Evolutionary conservation across 495 filamentous ascomycete species (phyloP), one percentile per base, ranked within the genome.

Genomic region (Hyaloscypha bicolor): DNA sequence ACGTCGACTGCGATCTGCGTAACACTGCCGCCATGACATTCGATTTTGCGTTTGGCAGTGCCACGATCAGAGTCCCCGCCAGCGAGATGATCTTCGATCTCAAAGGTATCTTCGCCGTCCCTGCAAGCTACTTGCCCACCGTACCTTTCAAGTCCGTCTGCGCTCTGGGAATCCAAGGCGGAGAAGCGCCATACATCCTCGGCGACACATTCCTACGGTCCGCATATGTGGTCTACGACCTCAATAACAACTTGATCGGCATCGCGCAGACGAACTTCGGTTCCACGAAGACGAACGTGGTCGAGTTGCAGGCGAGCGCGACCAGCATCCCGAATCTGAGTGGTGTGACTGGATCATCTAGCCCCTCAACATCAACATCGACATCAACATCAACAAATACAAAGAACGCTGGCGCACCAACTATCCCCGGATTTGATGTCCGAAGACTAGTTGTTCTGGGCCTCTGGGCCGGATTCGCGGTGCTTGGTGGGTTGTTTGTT

Each of bases 171-270:
- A 67, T 75, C 37, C 19, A 31, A 9, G 59, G 68, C 35, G 62
- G 25, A 62, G 57, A 33, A 55, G 58, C 63, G 51, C 69, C 66
- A 53, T 76, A 78, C 42, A 74, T 86, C 2, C 79, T 86, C 1
- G 95, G 95, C 31, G 94, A 97, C 76, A 97, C 93, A 2, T 99
- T 98, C 80, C 80, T 99, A 21, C 88, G 95, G 60, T 91, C 88
- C 64, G 93, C 94, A 2, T 99, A 98, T 72, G 91, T 97, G 32
- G 95, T 98, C 0, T 97, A 95, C 74, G 94, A 97, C 71, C 82
- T 97, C 11, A 79, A 79, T 14, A 93, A 94, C 75, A 89, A 94
- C 76, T 81, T 94, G 79, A 91, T 98, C 66, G 91, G 87, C 19
- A 77, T 99, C 30, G 95, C 92, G 8, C 91, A 93, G 72, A 93